Conservation (phyloP, 495 filamentous ascomycete genomes). For the Xylaria scruposa region DNA sequence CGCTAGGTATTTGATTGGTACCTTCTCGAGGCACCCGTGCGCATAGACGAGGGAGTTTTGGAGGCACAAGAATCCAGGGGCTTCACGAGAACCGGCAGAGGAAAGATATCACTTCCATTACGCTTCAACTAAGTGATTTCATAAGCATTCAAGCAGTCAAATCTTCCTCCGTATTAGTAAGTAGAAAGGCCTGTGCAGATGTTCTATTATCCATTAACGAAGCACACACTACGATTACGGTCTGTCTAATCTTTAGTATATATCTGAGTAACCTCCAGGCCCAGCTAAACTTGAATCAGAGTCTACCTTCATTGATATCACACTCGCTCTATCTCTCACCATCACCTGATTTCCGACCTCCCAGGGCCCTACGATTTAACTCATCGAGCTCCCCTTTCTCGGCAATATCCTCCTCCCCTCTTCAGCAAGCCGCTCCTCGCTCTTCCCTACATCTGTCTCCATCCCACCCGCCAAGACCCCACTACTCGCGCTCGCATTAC, state of each 20-base stretch:
- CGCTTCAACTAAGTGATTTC: too few species aligned
- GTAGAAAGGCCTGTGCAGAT: neutral
- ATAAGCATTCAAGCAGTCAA: neutral
- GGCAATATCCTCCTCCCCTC: constrained; percentile 33
- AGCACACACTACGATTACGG: neutral
- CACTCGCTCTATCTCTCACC: neutral
- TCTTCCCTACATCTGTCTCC: constrained; percentile 29
- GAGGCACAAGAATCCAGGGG: neutral
- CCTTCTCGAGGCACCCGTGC: neutral
- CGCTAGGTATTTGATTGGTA: neutral
- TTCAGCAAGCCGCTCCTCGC: constrained; percentile 45
- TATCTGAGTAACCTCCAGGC: neutral
- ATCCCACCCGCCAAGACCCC: constrained; percentile 5
- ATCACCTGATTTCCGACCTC: neutral
- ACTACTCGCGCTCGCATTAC: constrained; percentile 1
- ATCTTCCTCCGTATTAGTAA: neutral
- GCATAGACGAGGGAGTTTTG: neutral
- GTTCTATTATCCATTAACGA: neutral
- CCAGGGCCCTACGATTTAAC: constrained; percentile 23
- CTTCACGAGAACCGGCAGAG: neutral
- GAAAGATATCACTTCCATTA: too few species aligned
- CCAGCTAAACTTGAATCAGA: neutral
- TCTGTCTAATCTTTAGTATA: neutral
- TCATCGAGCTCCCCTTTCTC: constrained; percentile 21
- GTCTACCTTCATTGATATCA: neutral